A percentile compares a stretch with the other conserved stretches of the same genome.
phyloP scores from a whole-genome alignment of 169 alveolate genomes.

The Eimeria sp. region DNA sequence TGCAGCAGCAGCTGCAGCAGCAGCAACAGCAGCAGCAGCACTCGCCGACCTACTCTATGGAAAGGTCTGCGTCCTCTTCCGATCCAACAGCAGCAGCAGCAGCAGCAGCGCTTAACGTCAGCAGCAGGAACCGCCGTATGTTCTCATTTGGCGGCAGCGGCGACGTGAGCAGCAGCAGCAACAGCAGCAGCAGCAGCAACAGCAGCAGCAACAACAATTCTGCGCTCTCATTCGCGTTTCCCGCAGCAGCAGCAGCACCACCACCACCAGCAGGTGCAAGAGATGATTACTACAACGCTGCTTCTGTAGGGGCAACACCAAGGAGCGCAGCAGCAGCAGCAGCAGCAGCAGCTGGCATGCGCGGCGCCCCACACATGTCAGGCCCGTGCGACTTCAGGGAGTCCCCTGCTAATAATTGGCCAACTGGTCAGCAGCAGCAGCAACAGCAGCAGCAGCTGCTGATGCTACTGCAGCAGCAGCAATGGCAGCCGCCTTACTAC shows the following conservation, averaged over 20 bases:
- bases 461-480: conserved; percentile 21
- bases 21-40: conserved; percentile 61
- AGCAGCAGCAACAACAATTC: conserved; percentile 30
- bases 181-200: conserved; percentile 58
- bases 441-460: conserved; percentile 26
- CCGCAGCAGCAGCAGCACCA: conserved; percentile 18
- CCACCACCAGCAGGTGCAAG: conserved; percentile 8
- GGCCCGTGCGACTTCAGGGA: not conserved
- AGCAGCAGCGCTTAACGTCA: not conserved
- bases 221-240: not conserved
- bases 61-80: not conserved
- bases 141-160: not conserved
- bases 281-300: not conserved
- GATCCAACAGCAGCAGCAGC: conserved; percentile 59
- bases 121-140: conserved; percentile 29
- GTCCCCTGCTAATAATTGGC: not conserved
- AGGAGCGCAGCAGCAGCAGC: conserved; percentile 42
- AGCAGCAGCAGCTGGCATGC: conserved; percentile 50
- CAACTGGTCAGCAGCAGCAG: not conserved
- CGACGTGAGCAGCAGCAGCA: conserved; percentile 24
- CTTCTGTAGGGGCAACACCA: not conserved
- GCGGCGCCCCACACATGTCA: conserved; percentile 5
- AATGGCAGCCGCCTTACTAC: conserved; percentile 7
- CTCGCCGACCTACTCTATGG: conserved; percentile 13
- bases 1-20: conserved; percentile 39